A percentile compares a stretch with the other conserved stretches of the same genome.
Conservation (phyloP, 108 stramenopile genomes). For the Discostella stelligeroides region DNA sequence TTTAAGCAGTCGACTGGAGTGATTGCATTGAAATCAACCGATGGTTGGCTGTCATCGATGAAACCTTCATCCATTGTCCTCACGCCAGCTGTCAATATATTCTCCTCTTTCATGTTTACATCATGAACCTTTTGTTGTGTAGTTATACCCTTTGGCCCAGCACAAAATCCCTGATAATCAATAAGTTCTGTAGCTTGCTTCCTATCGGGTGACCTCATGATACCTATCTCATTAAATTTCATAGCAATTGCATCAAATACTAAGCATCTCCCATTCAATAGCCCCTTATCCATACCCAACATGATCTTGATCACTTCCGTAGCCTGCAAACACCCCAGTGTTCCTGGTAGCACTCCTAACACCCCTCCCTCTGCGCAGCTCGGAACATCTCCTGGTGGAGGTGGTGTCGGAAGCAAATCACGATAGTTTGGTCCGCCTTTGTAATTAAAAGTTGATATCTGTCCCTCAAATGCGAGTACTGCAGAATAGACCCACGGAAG, state of each 20-base stretch:
- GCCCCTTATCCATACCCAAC: constrained; percentile 61
- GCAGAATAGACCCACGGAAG: constrained; percentile 92
- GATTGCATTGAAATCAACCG: constrained; percentile 61
- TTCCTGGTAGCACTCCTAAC: constrained; percentile 91
- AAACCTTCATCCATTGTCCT: constrained; percentile 87
- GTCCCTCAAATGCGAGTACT: constrained; percentile 95
- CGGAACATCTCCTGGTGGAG: constrained; percentile 91
- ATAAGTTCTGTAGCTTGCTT: constrained; percentile 63
- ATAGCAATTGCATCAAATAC: constrained; percentile 86
- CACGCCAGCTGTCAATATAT: constrained; percentile 28
- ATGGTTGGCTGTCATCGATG: constrained; percentile 20
- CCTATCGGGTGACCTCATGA: constrained; percentile 50
- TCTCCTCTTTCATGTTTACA: constrained; percentile 14
- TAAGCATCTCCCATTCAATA: constrained; percentile 75
- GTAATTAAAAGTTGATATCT: constrained; percentile 85
- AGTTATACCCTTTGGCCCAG: constrained; percentile 62
- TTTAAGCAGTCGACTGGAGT: constrained; percentile 68
- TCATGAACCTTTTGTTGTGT: constrained; percentile 6
- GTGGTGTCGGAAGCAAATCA: constrained; percentile 89
- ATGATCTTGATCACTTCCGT: constrained; percentile 90
- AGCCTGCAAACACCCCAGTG: constrained; percentile 95
- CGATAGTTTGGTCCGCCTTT: constrained; percentile 85
- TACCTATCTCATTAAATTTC: constrained; percentile 77
- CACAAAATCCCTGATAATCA: constrained; percentile 90
- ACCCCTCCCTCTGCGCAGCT: constrained; percentile 97